phyloP scores from a whole-genome alignment of 164 flowering plant genomes.

The Platanus orientalis region DNA sequence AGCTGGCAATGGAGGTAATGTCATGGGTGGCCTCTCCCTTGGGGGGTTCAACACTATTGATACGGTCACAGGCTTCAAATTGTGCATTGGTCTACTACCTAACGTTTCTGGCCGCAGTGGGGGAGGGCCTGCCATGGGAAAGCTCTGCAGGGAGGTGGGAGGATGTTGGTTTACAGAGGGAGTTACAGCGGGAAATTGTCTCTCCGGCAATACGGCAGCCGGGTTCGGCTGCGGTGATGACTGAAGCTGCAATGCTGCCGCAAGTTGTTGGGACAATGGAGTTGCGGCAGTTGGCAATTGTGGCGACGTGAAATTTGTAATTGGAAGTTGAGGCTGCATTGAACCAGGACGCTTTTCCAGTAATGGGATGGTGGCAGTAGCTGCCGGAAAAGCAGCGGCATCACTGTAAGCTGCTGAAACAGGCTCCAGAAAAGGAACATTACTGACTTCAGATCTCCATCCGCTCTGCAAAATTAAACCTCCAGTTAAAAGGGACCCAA shows the following conservation, averaged over 20 bases:
- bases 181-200: background rate
- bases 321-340: conserved; percentile 14
- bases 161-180: conserved; percentile 8
- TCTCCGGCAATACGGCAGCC: conserved; percentile 11
- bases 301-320: conserved; percentile 4
- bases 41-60: conserved; percentile 16
- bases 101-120: conserved; percentile 15
- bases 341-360: conserved; percentile 9
- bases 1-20: conserved; percentile 10
- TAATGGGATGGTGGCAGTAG: background rate
- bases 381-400: conserved; percentile 3
- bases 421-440: conserved; percentile 38
- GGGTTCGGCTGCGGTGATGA: conserved; percentile 16
- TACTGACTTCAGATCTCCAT: conserved; percentile 44
- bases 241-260: conserved; percentile 7
- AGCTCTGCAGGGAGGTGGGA: conserved; percentile 7
- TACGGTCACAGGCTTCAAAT: conserved; percentile 15
- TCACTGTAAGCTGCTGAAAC: conserved; percentile 11
- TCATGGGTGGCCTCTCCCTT: conserved; percentile 8
- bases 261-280: conserved; percentile 14
- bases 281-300: conserved; percentile 9
- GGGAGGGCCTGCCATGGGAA: conserved; percentile 8
- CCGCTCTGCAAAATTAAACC: conserved; percentile 43
- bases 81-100: conserved; percentile 16
- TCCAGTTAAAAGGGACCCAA: background rate